Conservation (phyloP, 208 protist species). For the Crithidia sp. region DNA sequence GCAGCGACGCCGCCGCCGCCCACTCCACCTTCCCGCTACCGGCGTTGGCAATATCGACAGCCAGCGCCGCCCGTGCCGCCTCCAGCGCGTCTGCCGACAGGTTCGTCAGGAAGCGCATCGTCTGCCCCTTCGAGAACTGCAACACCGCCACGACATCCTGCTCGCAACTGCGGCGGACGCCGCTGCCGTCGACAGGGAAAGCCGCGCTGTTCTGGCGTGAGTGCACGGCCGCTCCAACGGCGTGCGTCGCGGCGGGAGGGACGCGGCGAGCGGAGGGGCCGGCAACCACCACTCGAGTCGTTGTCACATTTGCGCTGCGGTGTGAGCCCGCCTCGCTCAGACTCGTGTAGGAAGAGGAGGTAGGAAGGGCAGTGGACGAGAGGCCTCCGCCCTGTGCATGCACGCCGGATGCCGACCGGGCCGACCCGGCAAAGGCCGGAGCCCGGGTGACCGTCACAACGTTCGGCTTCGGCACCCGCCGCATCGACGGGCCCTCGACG, state of each 20-base stretch:
- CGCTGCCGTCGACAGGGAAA: background rate
- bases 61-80: background rate
- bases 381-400: background rate
- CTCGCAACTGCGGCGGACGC: conserved; percentile 18
- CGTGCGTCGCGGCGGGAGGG: background rate
- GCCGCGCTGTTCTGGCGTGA: conserved; percentile 17
- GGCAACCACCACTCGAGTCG: conserved; percentile 1
- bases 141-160: conserved; percentile 38
- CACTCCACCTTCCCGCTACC: background rate
- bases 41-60: background rate
- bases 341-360: conserved; percentile 2
- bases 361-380: background rate
- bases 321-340: background rate
- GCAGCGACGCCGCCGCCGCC: background rate
- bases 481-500: conserved; percentile 53
- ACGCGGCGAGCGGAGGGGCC: conserved; percentile 36
- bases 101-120: conserved; percentile 52
- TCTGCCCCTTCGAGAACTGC: conserved; percentile 51
- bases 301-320: background rate
- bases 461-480: conserved; percentile 38
- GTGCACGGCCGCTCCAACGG: conserved; percentile 2
- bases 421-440: background rate
- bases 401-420: background rate
- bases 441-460: conserved; percentile 29
- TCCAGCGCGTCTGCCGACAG: conserved; percentile 6